Conservation (phyloP, 108 stramenopile species). For the Craspedostauros australis region DNA sequence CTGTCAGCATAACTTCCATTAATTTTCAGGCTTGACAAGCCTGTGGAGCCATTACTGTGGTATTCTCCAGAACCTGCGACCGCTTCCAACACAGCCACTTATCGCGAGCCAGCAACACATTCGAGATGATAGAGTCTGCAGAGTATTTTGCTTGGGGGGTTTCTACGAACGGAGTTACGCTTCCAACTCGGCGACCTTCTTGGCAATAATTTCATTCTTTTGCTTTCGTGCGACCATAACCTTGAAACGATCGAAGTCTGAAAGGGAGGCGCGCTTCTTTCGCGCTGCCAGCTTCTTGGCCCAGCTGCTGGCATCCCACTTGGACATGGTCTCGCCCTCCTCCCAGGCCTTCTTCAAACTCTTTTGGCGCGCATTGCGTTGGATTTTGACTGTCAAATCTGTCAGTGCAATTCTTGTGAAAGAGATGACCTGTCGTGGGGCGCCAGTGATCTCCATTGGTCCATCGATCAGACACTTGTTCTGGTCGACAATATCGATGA, state of each 20-base stretch:
- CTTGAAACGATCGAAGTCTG: conserved; percentile 99
- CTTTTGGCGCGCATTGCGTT: conserved; percentile 86
- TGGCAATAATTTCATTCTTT: conserved; percentile 83
- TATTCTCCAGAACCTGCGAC: too few species aligned
- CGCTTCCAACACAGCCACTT: too few species aligned
- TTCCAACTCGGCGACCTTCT: conserved; percentile 84
- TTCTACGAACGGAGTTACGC: conserved; percentile 41
- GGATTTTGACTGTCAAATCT: conserved; percentile 88
- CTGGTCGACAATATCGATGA: conserved; percentile 97
- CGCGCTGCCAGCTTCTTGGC: conserved; percentile 92
- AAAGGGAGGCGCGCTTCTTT: conserved; percentile 75
- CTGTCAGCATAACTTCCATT: too few species aligned
- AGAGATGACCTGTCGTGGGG: conserved; percentile 93
- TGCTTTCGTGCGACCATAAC: conserved; percentile 95
- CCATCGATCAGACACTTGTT: conserved; percentile 98
- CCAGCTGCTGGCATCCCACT: conserved; percentile 92
- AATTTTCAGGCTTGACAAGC: too few species aligned
- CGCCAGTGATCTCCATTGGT: conserved; percentile 84
- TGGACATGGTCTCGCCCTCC: conserved; percentile 70
- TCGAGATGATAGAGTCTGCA: too few species aligned
- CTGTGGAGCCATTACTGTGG: too few species aligned
- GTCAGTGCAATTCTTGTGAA: conserved; percentile 91
- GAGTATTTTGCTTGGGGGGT: too few species aligned
- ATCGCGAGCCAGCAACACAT: too few species aligned
- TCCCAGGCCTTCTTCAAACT: conserved; percentile 87